These are phyloP conservation scores for Fagus crenata DNA, from an alignment of 306 rosid species.

Conservation along the genomic window DNA sequence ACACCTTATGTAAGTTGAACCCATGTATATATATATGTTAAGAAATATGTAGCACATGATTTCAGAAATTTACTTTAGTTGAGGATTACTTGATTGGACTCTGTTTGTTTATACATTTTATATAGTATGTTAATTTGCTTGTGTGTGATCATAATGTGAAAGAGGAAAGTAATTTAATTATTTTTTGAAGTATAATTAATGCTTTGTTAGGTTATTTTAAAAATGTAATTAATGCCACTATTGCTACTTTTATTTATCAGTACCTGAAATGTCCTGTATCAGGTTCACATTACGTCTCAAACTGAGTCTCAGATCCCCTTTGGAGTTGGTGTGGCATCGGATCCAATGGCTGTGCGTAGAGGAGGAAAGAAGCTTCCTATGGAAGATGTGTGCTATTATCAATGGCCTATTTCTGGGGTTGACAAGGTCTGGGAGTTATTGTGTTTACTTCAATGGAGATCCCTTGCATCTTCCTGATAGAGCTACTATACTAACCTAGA, in stretches of 20 bases:
- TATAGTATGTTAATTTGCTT: constrained; percentile 19
- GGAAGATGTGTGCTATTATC: constrained; percentile 93
- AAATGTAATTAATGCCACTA: constrained; percentile 4
- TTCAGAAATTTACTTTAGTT: constrained; percentile 6
- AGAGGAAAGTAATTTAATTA: constrained; percentile 22
- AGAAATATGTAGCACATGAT: background rate
- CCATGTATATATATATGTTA: no score
- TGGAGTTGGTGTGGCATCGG: constrained; percentile 91
- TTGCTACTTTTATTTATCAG: constrained; percentile 10
- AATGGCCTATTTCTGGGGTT: constrained; percentile 94
- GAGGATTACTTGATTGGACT: background rate
- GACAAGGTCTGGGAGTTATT: constrained; percentile 65
- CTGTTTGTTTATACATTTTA: constrained; percentile 5
- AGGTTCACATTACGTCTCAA: constrained; percentile 75
- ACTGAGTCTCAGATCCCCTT: constrained; percentile 61
- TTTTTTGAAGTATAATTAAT: constrained; percentile 2
- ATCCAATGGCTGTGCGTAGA: constrained; percentile 95
- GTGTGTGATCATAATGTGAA: constrained; percentile 12
- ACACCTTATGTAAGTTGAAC: no score
- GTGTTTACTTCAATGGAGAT: constrained; percentile 14
- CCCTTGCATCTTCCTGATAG: constrained; percentile 28
- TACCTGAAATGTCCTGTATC: constrained; percentile 33
- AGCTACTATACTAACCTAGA: constrained; percentile 40
- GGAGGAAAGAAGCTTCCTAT: constrained; percentile 89
- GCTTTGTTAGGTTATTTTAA: background rate